Conservation (phyloP, 148 eudicot species). For the Selenicereus undatus region DNA sequence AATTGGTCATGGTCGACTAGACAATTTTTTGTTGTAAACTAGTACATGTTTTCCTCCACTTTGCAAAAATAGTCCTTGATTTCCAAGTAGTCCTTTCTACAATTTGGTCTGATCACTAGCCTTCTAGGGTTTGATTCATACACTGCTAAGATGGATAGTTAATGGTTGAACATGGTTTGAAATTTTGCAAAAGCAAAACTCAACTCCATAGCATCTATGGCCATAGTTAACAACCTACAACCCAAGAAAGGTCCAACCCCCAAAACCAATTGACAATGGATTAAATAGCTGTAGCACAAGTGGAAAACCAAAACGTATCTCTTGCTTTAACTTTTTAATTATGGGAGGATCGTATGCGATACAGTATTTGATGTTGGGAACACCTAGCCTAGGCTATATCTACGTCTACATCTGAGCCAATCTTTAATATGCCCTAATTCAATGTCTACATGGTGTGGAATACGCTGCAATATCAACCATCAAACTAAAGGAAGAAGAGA, state of each 20-base stretch:
- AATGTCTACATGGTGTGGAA: neutral
- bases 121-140: neutral
- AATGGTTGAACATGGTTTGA: neutral
- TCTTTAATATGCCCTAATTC: neutral
- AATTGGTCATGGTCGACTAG: neutral
- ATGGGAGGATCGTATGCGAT: neutral
- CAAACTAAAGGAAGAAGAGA: neutral
- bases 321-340: neutral
- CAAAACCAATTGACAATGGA: neutral
- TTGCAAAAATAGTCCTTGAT: neutral
- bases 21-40: neutral
- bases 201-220: neutral
- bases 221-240: neutral
- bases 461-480: neutral
- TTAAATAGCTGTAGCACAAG: neutral
- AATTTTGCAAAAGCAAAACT: neutral
- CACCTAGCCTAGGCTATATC: neutral
- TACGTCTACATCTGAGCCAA: neutral
- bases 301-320: neutral
- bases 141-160: neutral
- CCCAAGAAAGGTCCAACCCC: neutral
- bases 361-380: neutral
- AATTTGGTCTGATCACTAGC: neutral
- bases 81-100: neutral
- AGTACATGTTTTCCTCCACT: neutral